phyloP scores from a whole-genome alignment of 129 eudicot species.

The Artemisia annua region DNA sequence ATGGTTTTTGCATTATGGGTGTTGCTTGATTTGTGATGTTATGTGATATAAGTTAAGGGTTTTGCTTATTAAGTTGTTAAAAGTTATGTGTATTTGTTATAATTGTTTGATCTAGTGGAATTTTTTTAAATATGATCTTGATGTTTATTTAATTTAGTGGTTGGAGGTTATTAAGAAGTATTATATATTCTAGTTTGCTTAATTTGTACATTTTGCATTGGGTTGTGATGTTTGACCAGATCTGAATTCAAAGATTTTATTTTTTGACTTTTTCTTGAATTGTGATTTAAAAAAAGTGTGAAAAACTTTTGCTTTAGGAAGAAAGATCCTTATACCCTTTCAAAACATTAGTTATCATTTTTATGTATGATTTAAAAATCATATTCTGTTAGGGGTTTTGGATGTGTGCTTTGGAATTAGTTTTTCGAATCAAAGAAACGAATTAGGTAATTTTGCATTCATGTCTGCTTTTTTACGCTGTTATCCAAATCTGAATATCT shows the following conservation, averaged over 20 bases:
- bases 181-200: constrained; percentile 15
- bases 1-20: constrained; percentile 12
- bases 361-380: neutral
- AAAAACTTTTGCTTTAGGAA: constrained; percentile 9
- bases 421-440: neutral
- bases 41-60: constrained; percentile 8
- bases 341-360: neutral
- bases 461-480: neutral
- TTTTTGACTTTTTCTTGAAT: constrained; percentile 18
- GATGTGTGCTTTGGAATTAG: neutral
- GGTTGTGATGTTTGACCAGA: constrained; percentile 38
- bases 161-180: constrained; percentile 12
- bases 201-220: constrained; percentile 30
- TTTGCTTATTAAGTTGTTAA: constrained; percentile 13
- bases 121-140: constrained; percentile 20
- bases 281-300: constrained; percentile 8
- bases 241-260: constrained; percentile 23
- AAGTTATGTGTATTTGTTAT: neutral
- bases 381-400: no score
- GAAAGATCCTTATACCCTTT: constrained; percentile 25
- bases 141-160: constrained; percentile 11
- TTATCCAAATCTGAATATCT: neutral
- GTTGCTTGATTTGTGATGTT: constrained; percentile 5
- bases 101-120: constrained; percentile 19
- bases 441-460: neutral